Evolutionary conservation across 208 protist genomes (phyloP).

Genomic region (Trypanosoma avium): DNA sequence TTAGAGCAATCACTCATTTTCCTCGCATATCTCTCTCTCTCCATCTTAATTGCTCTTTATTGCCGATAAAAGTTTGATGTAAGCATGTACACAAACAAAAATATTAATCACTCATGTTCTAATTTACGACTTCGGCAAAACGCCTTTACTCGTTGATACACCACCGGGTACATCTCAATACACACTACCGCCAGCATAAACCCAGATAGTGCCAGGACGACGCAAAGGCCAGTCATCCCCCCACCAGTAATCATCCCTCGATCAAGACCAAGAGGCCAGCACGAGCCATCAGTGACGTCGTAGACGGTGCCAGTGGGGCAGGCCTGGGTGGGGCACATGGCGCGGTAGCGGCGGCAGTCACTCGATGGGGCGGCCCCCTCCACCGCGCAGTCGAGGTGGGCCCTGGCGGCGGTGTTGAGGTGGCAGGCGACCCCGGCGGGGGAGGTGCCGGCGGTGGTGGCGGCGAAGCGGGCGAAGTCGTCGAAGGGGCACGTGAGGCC

Average conservation of each 20-base stretch:
- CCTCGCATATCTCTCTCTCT: too few relatives aligned
- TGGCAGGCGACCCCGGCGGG: constrained; percentile 15
- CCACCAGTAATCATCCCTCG: neutral
- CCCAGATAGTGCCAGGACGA: neutral
- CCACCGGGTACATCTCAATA: constrained; percentile 12
- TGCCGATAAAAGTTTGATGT: too few relatives aligned
- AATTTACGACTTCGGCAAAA: neutral
- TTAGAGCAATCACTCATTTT: too few relatives aligned
- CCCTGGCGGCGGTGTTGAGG: constrained; percentile 6
- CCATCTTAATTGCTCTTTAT: too few relatives aligned
- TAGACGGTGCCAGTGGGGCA: constrained; percentile 15
- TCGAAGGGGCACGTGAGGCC: constrained; percentile 26
- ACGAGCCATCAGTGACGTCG: constrained; percentile 5
- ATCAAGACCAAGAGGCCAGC: neutral
- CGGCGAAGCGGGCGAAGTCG: constrained; percentile 26
- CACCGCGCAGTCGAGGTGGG: neutral
- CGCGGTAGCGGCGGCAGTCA: constrained; percentile 13
- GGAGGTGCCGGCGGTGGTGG: constrained; percentile 5
- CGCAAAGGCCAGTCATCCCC: neutral
- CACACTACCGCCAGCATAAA: constrained; percentile 12
- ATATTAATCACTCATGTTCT: too few relatives aligned
- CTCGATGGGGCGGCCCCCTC: constrained; percentile 13
- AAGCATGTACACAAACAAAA: too few relatives aligned
- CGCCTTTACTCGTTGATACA: neutral
- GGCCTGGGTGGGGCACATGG: constrained; percentile 8